Percentiles rank a stretch among this genome's conserved stretches.
phyloP scores from a whole-genome alignment of 2,329 filamentous ascomycete genomes.

The Penicillium oxalicum region DNA sequence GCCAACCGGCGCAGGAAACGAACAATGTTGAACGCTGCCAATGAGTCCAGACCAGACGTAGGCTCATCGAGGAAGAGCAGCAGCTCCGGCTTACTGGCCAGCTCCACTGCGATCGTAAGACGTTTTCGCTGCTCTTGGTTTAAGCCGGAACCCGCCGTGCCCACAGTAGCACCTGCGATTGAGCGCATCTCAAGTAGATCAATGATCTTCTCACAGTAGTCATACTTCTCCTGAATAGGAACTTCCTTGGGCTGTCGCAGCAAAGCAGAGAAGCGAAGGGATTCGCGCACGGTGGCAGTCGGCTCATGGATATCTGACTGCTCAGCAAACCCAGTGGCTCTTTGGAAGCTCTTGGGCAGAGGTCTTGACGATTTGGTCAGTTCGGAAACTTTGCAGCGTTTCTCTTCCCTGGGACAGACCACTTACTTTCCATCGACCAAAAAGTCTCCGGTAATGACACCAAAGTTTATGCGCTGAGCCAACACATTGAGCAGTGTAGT shows the following conservation, averaged over 20 bases:
- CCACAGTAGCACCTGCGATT: slow-evolving; percentile 61
- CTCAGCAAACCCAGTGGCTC: slow-evolving; percentile 52
- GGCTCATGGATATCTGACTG: slow-evolving; percentile 64
- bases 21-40: slow-evolving; percentile 61
- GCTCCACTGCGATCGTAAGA: slow-evolving; percentile 58
- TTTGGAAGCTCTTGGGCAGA: slow-evolving; percentile 46
- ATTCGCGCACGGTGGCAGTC: slow-evolving; percentile 61
- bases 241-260: slow-evolving; percentile 57
- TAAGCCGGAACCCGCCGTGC: slow-evolving; percentile 53
- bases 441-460: slow-evolving; percentile 40
- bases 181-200: slow-evolving; percentile 62
- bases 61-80: slow-evolving; percentile 60
- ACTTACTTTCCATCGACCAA: slow-evolving; percentile 42
- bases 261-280: slow-evolving; percentile 59
- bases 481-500: slow-evolving; percentile 45
- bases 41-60: slow-evolving; percentile 61
- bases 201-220: slow-evolving; percentile 64
- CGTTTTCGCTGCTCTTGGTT: slow-evolving; percentile 63
- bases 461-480: slow-evolving; percentile 42
- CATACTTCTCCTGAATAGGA: slow-evolving; percentile 56
- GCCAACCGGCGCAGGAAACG: slow-evolving; percentile 57
- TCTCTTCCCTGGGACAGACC: slow-evolving; percentile 1
- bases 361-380: slow-evolving; percentile 24
- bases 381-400: background rate
- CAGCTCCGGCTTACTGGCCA: slow-evolving; percentile 55